A percentile compares a stretch with the other conserved stretches of the same genome.
phyloP scores from a whole-genome alignment of 2,329 filamentous ascomycete species.

The Aaosphaeria pasadenensis region DNA sequence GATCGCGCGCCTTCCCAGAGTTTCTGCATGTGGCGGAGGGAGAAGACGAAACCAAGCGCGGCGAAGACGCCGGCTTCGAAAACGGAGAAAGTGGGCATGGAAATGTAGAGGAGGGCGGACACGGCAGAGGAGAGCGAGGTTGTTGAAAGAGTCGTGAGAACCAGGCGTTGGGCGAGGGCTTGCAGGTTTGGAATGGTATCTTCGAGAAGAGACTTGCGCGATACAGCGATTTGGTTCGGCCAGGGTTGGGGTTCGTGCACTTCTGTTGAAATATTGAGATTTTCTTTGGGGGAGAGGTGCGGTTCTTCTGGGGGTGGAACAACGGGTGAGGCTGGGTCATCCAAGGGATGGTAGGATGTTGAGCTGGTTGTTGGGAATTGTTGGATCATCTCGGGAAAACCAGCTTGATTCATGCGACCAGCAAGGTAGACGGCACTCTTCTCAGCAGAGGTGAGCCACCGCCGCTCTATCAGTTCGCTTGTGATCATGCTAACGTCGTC shows the following conservation, averaged over 20 bases:
- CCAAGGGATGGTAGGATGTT: too few relatives aligned
- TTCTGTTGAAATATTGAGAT: slow-evolving; percentile 24
- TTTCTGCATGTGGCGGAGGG: slow-evolving; percentile 56
- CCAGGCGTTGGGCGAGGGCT: slow-evolving; percentile 45
- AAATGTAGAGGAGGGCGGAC: slow-evolving; percentile 55
- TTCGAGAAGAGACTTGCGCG: slow-evolving; percentile 52
- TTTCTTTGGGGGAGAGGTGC: slow-evolving; percentile 12
- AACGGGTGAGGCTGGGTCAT: slow-evolving; percentile 1
- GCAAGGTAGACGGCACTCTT: slow-evolving; percentile 78
- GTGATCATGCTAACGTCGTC: slow-evolving; percentile 87
- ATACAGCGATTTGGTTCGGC: slow-evolving; percentile 71
- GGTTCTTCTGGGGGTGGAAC: slow-evolving; percentile 15
- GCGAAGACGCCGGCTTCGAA: slow-evolving; percentile 61
- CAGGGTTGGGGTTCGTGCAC: slow-evolving; percentile 50
- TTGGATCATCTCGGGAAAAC: slow-evolving; percentile 38
- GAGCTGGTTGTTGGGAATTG: slow-evolving; percentile 7
- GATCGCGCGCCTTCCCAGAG: slow-evolving; percentile 55
- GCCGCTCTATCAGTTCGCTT: slow-evolving; percentile 70
- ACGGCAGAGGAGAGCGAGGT: slow-evolving; percentile 57
- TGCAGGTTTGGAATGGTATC: slow-evolving; percentile 44
- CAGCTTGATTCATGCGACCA: slow-evolving; percentile 69
- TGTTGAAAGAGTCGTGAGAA: slow-evolving; percentile 72
- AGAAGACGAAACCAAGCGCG: slow-evolving; percentile 57
- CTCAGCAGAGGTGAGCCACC: slow-evolving; percentile 77
- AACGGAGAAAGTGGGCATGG: slow-evolving; percentile 47